Base-by-base conservation (phyloP, 208 protist species). In the Porcisia deanei region DNA sequence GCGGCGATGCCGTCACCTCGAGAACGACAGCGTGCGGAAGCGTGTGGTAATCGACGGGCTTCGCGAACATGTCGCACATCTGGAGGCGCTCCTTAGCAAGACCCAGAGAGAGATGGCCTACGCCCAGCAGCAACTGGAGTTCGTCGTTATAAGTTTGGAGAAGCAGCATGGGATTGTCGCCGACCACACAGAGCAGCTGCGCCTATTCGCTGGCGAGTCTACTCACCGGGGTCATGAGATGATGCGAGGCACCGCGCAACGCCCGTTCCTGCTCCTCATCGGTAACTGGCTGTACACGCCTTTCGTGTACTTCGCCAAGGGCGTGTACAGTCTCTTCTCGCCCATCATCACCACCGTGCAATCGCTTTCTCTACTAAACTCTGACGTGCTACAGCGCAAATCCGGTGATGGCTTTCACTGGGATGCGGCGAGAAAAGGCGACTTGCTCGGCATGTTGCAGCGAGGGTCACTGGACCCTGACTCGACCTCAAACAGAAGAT, bases 181-280 rank as follows among this genome's bases (percentile, higher is more conserved):
- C 10, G 90, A 94, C 67, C 93, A 97, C 81, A 95, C 89, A 7
- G 93, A 97, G 77, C 90, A 95, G 80, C 84, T 97, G 43, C 89
- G 91, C 16, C 82, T 95, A 45, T 95, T 95, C 69, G 93, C 85
- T 18, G 85, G 83, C n/a, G 91, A 95, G 73, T 88, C 88, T 1
- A 86, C 73, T n/a, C 83, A 80, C 57, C 86, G 83, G 25, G 79
- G 84, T 64, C 74, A 77, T 3, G 52, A 47, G 1, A 70, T 68
- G 5, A 55, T 34, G 7, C 39, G 57, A 39, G 53, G 64, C 7
- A 60, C 37, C 39, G 63, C 75, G 43, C 71, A 83, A 55, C 76
- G 83, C 67, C 87, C 83, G 34, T 52, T 91, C 37, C 76, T 95
- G 39, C 77, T 91, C 49, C 65, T 91, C 25, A 39, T 97, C 25